These are phyloP conservation scores for Hemerocallis citrina DNA, from an alignment of 106 monocot species.

Conservation along the genomic window DNA sequence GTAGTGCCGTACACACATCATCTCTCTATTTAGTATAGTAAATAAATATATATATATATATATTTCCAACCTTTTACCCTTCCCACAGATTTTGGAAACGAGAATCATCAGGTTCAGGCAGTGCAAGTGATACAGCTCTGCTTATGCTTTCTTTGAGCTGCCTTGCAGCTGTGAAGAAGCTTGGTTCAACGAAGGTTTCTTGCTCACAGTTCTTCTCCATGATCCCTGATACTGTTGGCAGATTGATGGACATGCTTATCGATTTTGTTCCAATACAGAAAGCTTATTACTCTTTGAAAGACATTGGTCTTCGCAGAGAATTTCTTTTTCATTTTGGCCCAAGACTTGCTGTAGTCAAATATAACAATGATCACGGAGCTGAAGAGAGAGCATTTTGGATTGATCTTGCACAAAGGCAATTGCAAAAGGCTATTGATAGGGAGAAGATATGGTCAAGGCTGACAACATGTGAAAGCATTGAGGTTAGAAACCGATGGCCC, in stretches of 20 bases:
- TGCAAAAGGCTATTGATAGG: constrained; percentile 76
- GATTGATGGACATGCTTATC: constrained; percentile 87
- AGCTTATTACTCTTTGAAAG: constrained; percentile 70
- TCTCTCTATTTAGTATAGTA: no score
- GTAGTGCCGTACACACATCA: no score
- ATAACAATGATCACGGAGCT: constrained; percentile 33
- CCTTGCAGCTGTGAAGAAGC: constrained; percentile 74
- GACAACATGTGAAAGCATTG: constrained; percentile 96
- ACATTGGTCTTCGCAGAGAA: constrained; percentile 78
- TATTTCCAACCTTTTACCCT: background rate
- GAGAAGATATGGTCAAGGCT: constrained; percentile 98
- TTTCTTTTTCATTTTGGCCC: constrained; percentile 92
- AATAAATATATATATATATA: no score
- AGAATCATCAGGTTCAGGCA: constrained; percentile 29
- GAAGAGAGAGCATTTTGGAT: constrained; percentile 95
- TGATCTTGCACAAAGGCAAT: constrained; percentile 67
- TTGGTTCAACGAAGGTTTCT: constrained; percentile 78
- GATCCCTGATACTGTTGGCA: constrained; percentile 70
- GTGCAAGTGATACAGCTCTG: constrained; percentile 43
- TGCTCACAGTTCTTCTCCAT: constrained; percentile 80
- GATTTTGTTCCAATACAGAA: constrained; percentile 74
- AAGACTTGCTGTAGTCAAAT: constrained; percentile 56
- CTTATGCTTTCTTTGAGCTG: constrained; percentile 84
- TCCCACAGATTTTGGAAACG: constrained; percentile 50
- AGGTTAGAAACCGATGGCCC: constrained; percentile 40